Evolutionary conservation across 345 rosid genomes (phyloP).

Genomic region (Erucastrum elatum): DNA sequence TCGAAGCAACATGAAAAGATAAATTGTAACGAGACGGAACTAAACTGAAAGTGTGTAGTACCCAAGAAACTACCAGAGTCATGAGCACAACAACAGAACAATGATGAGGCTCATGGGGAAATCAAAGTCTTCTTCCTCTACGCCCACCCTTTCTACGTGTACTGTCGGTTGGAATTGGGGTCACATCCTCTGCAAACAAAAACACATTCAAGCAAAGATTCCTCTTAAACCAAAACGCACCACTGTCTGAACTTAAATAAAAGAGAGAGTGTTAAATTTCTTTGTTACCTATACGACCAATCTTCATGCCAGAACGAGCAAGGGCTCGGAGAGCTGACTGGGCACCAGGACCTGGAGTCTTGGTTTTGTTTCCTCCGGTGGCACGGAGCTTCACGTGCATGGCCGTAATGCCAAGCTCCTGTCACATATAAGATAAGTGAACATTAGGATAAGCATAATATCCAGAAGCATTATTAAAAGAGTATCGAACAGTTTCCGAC

Average conservation of each 20-base stretch:
- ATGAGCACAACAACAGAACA: slow-evolving; percentile 11
- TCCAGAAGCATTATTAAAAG: no score
- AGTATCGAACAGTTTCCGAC: no score
- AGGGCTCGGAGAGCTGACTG: slow-evolving; percentile 85
- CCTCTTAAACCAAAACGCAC: background rate
- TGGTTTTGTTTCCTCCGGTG: slow-evolving; percentile 82
- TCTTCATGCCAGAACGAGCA: slow-evolving; percentile 92
- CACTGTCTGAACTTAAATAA: background rate
- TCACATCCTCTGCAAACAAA: slow-evolving; percentile 72
- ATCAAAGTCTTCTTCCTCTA: slow-evolving; percentile 81
- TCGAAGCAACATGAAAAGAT: slow-evolving; percentile 21
- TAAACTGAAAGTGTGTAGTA: slow-evolving; percentile 24
- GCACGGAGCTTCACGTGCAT: slow-evolving; percentile 87
- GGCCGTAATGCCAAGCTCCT: slow-evolving; percentile 84
- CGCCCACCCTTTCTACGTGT: slow-evolving; percentile 90
- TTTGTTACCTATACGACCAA: slow-evolving; percentile 73
- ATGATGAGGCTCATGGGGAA: background rate
- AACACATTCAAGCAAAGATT: background rate
- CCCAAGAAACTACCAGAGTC: slow-evolving; percentile 9
- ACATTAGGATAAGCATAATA: no score
- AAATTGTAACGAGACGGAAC: slow-evolving; percentile 15
- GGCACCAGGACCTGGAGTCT: slow-evolving; percentile 93
- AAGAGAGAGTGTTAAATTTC: background rate
- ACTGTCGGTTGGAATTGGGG: slow-evolving; percentile 80
- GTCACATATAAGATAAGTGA: no score